Percentiles rank a stretch among this genome's conserved stretches.
Evolutionary conservation across 495 filamentous ascomycete genomes (phyloP).

Genomic region (Penicillium manginii): DNA sequence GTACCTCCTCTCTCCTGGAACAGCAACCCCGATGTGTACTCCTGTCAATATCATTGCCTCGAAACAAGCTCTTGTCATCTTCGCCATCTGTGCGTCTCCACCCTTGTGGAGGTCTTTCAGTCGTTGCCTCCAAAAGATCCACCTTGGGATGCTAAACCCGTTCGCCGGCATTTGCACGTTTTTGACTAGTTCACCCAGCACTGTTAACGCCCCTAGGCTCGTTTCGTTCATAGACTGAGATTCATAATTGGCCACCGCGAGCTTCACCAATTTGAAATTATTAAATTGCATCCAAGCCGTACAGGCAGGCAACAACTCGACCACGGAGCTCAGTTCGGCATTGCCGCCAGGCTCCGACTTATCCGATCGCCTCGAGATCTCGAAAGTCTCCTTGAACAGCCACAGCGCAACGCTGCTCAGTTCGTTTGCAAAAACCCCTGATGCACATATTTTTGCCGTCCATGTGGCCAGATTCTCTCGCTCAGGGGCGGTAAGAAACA

Average conservation of each 20-base stretch:
- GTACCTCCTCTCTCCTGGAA: too few species aligned
- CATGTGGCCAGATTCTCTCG: too few species aligned
- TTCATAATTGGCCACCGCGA: not conserved
- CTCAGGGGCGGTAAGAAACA: not conserved
- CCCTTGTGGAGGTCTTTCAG: not conserved
- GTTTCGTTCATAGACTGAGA: not conserved
- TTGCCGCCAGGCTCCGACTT: too few species aligned
- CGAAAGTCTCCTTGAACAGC: too few species aligned
- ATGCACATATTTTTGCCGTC: too few species aligned
- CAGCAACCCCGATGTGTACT: too few species aligned
- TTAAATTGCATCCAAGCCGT: not conserved
- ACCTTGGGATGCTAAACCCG: not conserved
- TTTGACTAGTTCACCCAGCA: not conserved
- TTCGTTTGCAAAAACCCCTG: too few species aligned
- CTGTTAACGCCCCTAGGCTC: not conserved
- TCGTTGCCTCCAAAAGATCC: not conserved
- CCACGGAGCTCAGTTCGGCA: not conserved
- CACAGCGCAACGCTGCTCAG: too few species aligned
- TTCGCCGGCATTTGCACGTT: not conserved
- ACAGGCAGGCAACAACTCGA: not conserved
- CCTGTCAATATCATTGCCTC: not conserved
- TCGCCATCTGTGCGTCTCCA: not conserved
- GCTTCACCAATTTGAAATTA: not conserved
- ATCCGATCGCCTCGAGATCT: too few species aligned
- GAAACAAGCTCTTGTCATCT: not conserved